Evolutionary conservation across 2,329 filamentous ascomycete species (phyloP), one percentile per base, ranked within the genome.

Genomic region (Aspergillus vadensis): DNA sequence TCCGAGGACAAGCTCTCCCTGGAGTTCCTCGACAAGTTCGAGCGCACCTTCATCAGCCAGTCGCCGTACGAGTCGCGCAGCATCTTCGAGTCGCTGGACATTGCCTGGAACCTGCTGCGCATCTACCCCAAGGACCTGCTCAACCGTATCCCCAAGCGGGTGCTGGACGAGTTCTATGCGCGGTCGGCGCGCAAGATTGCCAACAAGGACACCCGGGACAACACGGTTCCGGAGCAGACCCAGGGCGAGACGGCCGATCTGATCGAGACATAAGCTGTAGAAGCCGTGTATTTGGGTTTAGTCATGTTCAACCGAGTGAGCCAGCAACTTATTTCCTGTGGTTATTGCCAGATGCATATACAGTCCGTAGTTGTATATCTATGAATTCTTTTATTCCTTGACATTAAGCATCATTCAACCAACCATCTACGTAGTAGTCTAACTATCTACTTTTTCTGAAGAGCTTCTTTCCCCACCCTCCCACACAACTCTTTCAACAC

Each of bases 81-180:
- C 65, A 97, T 99, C 74, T 93, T 87, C 79, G 95, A 99, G 79
- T 96, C 92, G 49, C 86, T 99, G 64, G 96, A 99, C 72, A 86
- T 96, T 70, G 96, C 95, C 44, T 99, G 95, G 95, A 94, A 92
- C 74, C 81, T 99, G 77, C 88, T 99, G 68, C 88, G 95, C 68
- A 97, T 99, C 78, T 99, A 94, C 84, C 94, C 94, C 79, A 97
- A 96, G 87, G 95, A 99, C 72, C 82, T 97, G 69, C 90, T 99
- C 71, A 99, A 99, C 83, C 91, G 96, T 80, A 92, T 95, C 73
- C 91, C 91, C 61, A 87, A 87, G 82, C 92, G 92, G 82, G 76
- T 92, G 47, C 85, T 95, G 70, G 88, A 92, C 72, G 91, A 94
- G 77, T 95, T 87, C 81, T 95, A 94, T 79, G 86, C 89, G 74